Evolutionary conservation across 106 monocot genomes (phyloP), one percentile per base, ranked within the genome.

Genomic region (Narthecium ossifragum): DNA sequence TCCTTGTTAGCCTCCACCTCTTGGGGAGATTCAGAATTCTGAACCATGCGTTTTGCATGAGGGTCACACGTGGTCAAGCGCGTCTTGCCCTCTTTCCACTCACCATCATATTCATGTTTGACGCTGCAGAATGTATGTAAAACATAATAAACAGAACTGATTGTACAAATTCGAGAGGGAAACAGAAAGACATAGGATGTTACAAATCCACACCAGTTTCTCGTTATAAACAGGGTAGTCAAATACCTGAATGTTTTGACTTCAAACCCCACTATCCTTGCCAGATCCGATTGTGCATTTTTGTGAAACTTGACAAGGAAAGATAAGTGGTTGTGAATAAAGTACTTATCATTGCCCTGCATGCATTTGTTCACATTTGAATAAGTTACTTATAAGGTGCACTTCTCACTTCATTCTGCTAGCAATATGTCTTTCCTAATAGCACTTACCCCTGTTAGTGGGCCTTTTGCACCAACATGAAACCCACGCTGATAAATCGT

Each of bases 241-340:
- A 58, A 0, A 26, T 23, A 94, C 89, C 94, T 94, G 77, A 70
- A 90, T 71, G 90, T 84, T 55, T 84, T 84, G 38, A 98, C 96
- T 71, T 98, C 96, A 75, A 98, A 98, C 17, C 84, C 96, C 33
- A 98, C 96, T 31, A 98, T 91, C 73, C 96, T 98, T 51, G 86
- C 67, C 67, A 84, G 67, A 34, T 90, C 90, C 41, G 36, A 50
- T 46, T 81, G 58, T 23, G 24, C 63, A 70, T 98, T 90, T 64
- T 72, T 86, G 71, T 98, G 96, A 78, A 84, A 98, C 62, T 84
- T 90, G 20, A 98, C 90, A 34, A 84, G 51, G 71, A 98, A 98
- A n/a, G 86, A 81, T 28, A 98, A 67, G 72, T 98, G 96, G 43
- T 98, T 98, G 69, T 90, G 64, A 38, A 98, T 83, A 68, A 81